A percentile compares a stretch with the other conserved stretches of the same genome.
These are phyloP conservation scores for Arthrobotrys musiformis DNA, from an alignment of 2,329 filamentous ascomycete species.

Conservation along the genomic window DNA sequence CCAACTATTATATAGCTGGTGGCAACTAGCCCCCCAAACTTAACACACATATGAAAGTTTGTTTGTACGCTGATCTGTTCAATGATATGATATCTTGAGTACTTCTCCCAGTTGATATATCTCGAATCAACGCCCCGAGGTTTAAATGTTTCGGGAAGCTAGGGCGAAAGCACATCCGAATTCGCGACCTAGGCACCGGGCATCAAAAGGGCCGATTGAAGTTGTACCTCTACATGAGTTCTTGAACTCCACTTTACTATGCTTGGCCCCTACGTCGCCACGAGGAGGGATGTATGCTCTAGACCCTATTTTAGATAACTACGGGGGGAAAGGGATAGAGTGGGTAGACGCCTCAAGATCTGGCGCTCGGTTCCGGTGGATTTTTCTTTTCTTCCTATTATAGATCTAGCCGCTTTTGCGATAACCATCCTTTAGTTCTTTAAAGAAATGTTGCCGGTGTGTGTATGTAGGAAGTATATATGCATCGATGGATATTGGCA, in stretches of 20 bases:
- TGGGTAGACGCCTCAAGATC: constrained; percentile 7
- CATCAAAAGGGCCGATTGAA: not conserved
- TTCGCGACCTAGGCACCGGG: not conserved
- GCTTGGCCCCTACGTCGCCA: not conserved
- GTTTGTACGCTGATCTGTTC: not conserved
- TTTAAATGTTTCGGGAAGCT: not conserved
- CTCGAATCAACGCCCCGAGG: not conserved
- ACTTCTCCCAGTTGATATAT: not conserved
- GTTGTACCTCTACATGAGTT: constrained; percentile 1
- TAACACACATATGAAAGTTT: too few relatives aligned
- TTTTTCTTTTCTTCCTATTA: not conserved
- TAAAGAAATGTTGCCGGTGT: not conserved
- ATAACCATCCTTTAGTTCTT: not conserved
- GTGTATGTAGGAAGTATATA: too few relatives aligned
- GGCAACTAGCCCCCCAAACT: not conserved
- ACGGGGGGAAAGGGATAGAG: not conserved
- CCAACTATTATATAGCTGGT: not conserved
- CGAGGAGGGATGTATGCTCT: not conserved
- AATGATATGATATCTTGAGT: not conserved
- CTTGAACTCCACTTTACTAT: not conserved
- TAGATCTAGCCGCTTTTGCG: not conserved
- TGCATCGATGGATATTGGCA: too few relatives aligned
- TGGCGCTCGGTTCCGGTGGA: constrained; percentile 1
- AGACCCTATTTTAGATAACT: not conserved
- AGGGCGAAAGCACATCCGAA: not conserved